phyloP scores from a whole-genome alignment of 1,284 basidiomycete genomes.

The Athelia psychrophila region DNA sequence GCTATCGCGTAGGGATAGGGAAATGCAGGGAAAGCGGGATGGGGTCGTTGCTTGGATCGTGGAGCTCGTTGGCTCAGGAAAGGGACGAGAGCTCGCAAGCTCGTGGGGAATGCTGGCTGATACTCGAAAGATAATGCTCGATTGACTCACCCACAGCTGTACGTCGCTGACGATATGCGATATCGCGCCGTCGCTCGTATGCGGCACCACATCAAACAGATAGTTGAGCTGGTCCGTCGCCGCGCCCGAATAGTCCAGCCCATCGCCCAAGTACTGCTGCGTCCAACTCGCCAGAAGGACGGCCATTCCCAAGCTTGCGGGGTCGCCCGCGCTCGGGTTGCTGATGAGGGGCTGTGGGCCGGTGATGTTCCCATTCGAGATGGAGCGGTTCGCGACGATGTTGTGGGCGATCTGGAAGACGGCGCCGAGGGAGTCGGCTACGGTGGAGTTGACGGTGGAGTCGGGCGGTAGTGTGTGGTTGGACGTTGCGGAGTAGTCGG shows the following conservation, averaged over 20 bases:
- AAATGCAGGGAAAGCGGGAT: not conserved
- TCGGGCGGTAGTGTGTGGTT: slow-evolving; percentile 34
- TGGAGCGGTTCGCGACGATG: slow-evolving; percentile 46
- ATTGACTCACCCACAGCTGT: slow-evolving; percentile 68
- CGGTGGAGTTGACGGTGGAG: slow-evolving; percentile 30
- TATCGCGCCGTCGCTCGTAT: slow-evolving; percentile 73
- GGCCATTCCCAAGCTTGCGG: slow-evolving; percentile 76
- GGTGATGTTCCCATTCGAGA: slow-evolving; percentile 35
- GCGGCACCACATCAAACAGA: slow-evolving; percentile 64
- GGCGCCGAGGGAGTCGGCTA: slow-evolving; percentile 40
- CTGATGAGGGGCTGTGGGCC: slow-evolving; percentile 50
- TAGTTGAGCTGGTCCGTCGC: slow-evolving; percentile 73
- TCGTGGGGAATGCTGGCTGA: too few relatives aligned
- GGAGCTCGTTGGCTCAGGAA: too few relatives aligned
- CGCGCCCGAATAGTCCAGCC: slow-evolving; percentile 60
- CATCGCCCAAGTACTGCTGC: slow-evolving; percentile 30
- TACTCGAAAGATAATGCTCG: too few relatives aligned
- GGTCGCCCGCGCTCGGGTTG: slow-evolving; percentile 73
- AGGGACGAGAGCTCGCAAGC: too few relatives aligned
- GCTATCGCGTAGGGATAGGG: not conserved
- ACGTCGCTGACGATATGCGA: slow-evolving; percentile 70
- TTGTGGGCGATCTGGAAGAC: slow-evolving; percentile 57
- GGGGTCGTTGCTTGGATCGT: too few relatives aligned
- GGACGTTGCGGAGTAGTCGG: slow-evolving; percentile 53
- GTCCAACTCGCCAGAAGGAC: slow-evolving; percentile 81